These are phyloP conservation scores for Flagelloscypha sp. DNA, from an alignment of 768 basidiomycete species.

Conservation along the genomic window DNA sequence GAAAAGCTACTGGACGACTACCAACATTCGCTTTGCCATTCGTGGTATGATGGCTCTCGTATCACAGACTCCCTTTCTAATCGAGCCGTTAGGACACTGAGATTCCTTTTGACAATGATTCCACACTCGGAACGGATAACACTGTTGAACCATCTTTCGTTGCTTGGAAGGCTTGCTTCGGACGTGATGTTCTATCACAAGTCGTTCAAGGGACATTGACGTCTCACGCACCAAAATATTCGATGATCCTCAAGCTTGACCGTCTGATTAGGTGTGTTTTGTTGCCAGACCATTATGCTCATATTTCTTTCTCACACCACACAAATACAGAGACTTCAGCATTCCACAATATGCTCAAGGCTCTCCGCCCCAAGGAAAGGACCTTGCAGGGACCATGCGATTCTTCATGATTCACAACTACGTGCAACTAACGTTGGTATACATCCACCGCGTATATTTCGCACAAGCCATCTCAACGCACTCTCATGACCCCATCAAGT, in stretches of 20 bases:
- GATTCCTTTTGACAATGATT: constrained; percentile 51
- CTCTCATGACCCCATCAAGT: constrained; percentile 60
- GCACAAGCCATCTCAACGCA: constrained; percentile 61
- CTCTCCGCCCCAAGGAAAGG: constrained; percentile 36
- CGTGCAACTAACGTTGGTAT: constrained; percentile 32
- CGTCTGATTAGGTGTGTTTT: too few relatives aligned
- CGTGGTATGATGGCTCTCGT: too few relatives aligned
- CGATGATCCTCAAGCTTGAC: constrained; percentile 55
- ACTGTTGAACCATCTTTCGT: constrained; percentile 41
- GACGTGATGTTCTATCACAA: constrained; percentile 55
- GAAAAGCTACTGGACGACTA: constrained; percentile 62
- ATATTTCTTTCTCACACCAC: too few relatives aligned
- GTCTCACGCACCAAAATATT: constrained; percentile 54
- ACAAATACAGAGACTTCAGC: constrained; percentile 61
- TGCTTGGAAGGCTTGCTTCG: constrained; percentile 67
- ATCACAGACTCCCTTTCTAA: too few relatives aligned
- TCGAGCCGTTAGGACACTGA: too few relatives aligned
- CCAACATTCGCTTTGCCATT: constrained; percentile 64
- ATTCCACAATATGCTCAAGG: constrained; percentile 55
- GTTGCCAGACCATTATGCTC: too few relatives aligned
- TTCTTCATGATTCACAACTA: constrained; percentile 67
- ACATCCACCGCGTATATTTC: constrained; percentile 71
- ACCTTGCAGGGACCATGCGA: constrained; percentile 57
- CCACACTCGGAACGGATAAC: constrained; percentile 52
- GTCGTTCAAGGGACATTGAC: constrained; percentile 63